phyloP scores from a whole-genome alignment of 1,284 basidiomycete species.

The Sporisorium iseilematis-ciliati region DNA sequence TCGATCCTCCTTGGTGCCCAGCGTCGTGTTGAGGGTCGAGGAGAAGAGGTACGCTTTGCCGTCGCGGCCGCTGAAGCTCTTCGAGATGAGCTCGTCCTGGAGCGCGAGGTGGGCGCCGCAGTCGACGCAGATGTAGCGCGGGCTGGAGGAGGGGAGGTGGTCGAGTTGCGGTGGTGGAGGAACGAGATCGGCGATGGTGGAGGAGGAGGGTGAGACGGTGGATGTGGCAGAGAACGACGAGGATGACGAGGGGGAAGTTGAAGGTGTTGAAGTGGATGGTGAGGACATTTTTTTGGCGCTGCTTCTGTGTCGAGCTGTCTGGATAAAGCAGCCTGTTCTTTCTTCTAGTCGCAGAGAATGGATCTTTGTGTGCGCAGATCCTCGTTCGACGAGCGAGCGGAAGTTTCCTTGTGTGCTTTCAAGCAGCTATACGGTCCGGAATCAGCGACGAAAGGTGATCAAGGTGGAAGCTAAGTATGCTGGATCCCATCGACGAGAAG shows the following conservation, averaged over 20 bases:
- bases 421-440: no score
- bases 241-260: neutral
- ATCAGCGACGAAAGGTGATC: no score
- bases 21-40: conserved; percentile 80
- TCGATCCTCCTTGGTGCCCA: conserved; percentile 81
- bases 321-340: no score
- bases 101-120: conserved; percentile 63
- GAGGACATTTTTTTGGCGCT: neutral
- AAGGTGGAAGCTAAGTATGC: no score
- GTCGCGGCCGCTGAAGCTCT: conserved; percentile 84
- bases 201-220: neutral
- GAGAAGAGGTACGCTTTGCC: conserved; percentile 85
- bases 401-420: no score
- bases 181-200: neutral
- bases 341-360: no score
- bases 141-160: conserved; percentile 22
- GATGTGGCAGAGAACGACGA: neutral
- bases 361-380: no score
- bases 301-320: no score
- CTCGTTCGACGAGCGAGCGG: no score
- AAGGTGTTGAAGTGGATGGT: neutral
- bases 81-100: conserved; percentile 83
- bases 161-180: conserved; percentile 16
- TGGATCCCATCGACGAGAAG: no score
- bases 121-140: conserved; percentile 59